Evolutionary conservation across 139 green algal species (phyloP).

Genomic region (Coelastrella sp.): DNA sequence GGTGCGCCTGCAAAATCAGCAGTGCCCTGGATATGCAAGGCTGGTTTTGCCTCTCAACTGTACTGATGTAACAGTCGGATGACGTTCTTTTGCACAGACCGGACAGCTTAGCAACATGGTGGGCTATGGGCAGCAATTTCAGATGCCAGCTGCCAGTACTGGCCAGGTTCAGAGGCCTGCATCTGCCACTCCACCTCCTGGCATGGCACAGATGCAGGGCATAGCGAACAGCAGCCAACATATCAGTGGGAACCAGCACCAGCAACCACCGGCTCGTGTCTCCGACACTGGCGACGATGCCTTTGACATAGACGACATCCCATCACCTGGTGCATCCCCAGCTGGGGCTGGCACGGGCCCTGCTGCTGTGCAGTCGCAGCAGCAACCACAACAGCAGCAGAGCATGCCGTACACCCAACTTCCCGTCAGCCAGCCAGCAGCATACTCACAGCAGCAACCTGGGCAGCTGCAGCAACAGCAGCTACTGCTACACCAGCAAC

Average conservation of each 20-base stretch:
- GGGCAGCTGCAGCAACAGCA: slow-evolving; percentile 10
- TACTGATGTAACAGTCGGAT: not conserved
- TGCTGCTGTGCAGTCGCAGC: slow-evolving; percentile 2
- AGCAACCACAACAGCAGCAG: slow-evolving; percentile 25
- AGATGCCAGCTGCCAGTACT: not conserved
- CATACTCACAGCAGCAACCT: not conserved
- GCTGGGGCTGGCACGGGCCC: not conserved
- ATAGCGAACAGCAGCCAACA: not conserved
- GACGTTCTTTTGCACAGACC: not conserved
- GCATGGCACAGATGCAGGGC: slow-evolving; percentile 16
- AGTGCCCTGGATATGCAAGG: too few relatives aligned
- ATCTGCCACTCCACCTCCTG: slow-evolving; percentile 10
- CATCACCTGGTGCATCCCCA: slow-evolving; percentile 24
- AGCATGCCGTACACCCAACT: not conserved
- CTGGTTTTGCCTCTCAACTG: not conserved
- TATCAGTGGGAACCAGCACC: not conserved
- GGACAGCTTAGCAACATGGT: not conserved
- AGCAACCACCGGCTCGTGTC: not conserved
- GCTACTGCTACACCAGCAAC: slow-evolving; percentile 12
- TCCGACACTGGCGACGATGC: slow-evolving; percentile 2
- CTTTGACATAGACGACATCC: slow-evolving; percentile 39
- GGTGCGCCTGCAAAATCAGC: too few relatives aligned
- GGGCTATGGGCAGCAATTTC: not conserved
- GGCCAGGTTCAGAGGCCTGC: not conserved
- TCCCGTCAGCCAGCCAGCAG: not conserved